Evolutionary conservation across 768 basidiomycete species (phyloP).

Genomic region (Hericium alpestre): DNA sequence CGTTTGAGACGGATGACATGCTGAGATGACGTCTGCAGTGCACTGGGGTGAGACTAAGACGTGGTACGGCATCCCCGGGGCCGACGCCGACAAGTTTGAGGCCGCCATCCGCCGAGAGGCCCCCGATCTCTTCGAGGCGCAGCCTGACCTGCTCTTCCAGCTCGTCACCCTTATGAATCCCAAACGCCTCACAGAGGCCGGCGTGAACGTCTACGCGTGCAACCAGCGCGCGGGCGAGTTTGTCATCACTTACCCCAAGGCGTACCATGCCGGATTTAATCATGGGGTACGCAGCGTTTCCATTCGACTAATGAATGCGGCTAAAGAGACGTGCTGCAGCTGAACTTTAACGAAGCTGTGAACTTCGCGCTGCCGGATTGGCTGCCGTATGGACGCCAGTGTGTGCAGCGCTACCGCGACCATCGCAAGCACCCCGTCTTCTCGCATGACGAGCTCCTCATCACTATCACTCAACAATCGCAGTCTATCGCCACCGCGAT

Average conservation of each 20-base stretch:
- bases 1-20: neutral
- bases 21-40: slow-evolving; percentile 39
- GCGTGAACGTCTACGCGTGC: slow-evolving; percentile 86
- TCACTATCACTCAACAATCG: slow-evolving; percentile 96
- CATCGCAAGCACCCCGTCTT: slow-evolving; percentile 93
- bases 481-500: slow-evolving; percentile 84
- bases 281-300: slow-evolving; percentile 65
- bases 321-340: slow-evolving; percentile 29
- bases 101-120: slow-evolving; percentile 90
- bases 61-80: slow-evolving; percentile 98
- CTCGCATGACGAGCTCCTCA: slow-evolving; percentile 92
- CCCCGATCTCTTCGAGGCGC: slow-evolving; percentile 95
- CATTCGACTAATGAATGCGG: slow-evolving; percentile 2
- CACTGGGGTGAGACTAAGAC: slow-evolving; percentile 99
- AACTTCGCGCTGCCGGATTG: slow-evolving; percentile 97
- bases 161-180: slow-evolving; percentile 98
- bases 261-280: slow-evolving; percentile 97
- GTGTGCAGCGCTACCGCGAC: slow-evolving; percentile 82
- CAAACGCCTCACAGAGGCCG: slow-evolving; percentile 71
- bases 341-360: slow-evolving; percentile 99
- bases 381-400: slow-evolving; percentile 78
- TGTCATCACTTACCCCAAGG: slow-evolving; percentile 95
- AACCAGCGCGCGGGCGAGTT: slow-evolving; percentile 97
- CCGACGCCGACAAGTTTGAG: slow-evolving; percentile 92
- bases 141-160: slow-evolving; percentile 94